These are phyloP conservation scores for Westerdykella aurantiaca DNA, from an alignment of 2,329 filamentous ascomycete species.

Conservation along the genomic window DNA sequence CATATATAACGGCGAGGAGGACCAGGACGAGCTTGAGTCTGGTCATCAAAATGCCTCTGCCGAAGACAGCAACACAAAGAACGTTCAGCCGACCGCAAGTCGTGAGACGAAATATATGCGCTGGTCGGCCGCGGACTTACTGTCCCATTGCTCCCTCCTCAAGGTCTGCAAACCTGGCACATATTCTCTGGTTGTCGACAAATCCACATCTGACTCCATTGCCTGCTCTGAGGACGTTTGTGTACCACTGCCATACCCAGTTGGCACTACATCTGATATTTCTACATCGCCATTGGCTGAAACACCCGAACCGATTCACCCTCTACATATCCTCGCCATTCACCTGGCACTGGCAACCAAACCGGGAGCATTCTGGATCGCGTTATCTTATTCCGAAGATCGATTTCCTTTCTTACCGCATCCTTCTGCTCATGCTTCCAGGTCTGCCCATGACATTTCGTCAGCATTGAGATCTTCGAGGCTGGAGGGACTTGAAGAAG, in stretches of 20 bases:
- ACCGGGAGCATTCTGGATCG: conserved; percentile 36
- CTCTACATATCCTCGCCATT: conserved; percentile 36
- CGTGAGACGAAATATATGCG: conserved; percentile 16
- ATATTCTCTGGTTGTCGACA: conserved; percentile 35
- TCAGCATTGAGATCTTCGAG: too few relatives aligned
- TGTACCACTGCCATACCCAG: conserved; percentile 26
- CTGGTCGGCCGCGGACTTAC: conserved; percentile 32
- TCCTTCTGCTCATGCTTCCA: not conserved
- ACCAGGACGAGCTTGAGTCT: not conserved
- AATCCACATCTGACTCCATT: conserved; percentile 36
- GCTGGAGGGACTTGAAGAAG: not conserved
- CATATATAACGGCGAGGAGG: conserved; percentile 6
- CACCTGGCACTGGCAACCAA: conserved; percentile 37
- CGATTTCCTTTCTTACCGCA: conserved; percentile 34
- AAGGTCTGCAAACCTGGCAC: conserved; percentile 13
- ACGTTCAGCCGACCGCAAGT: not conserved
- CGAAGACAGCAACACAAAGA: not conserved
- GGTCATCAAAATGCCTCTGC: not conserved
- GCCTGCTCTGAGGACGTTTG: conserved; percentile 31
- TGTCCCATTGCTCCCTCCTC: conserved; percentile 30
- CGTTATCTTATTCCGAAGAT: conserved; percentile 37
- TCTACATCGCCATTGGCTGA: conserved; percentile 2
- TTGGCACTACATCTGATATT: conserved; percentile 9
- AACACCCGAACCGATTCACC: conserved; percentile 25
- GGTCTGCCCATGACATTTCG: too few relatives aligned